A percentile compares a stretch with the other conserved stretches of the same genome.
These are phyloP conservation scores for Talaromyces marneffei DNA, from an alignment of 2,329 filamentous ascomycete species.

Conservation along the genomic window DNA sequence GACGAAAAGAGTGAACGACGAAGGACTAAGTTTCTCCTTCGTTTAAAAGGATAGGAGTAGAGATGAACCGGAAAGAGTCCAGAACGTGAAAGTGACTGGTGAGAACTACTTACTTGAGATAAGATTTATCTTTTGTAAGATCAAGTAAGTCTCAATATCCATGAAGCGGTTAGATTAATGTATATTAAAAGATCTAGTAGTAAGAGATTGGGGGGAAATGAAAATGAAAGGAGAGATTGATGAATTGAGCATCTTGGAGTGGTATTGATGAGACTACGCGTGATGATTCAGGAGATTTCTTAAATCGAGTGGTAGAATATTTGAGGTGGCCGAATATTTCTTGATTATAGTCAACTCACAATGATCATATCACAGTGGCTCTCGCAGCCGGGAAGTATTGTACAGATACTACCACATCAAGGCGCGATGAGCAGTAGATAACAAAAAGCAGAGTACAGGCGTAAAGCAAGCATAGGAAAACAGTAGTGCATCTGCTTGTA, in stretches of 20 bases:
- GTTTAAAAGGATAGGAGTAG: neutral
- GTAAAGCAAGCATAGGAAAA: neutral
- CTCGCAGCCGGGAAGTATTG: slow-evolving; percentile 4
- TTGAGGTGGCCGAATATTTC: slow-evolving; percentile 9
- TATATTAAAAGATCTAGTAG: neutral
- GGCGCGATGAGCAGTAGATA: slow-evolving; percentile 1
- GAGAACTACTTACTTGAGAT: neutral
- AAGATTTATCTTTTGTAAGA: neutral
- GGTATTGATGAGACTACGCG: neutral
- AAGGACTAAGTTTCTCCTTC: neutral
- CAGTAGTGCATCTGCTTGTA: neutral
- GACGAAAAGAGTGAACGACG: neutral
- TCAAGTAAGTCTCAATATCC: neutral
- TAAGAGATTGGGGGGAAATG: neutral
- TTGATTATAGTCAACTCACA: neutral
- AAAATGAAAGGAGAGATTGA: neutral
- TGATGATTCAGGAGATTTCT: neutral
- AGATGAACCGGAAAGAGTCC: neutral
- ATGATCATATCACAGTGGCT: slow-evolving; percentile 2
- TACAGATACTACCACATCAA: slow-evolving; percentile 7
- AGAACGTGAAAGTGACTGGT: neutral
- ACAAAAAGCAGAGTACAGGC: neutral
- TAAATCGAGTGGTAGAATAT: neutral
- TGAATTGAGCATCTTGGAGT: neutral
- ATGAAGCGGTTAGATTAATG: neutral